Evolutionary conservation across 805 yeast species (phyloP).

Genomic region (Kluyveromyces lactis): DNA sequence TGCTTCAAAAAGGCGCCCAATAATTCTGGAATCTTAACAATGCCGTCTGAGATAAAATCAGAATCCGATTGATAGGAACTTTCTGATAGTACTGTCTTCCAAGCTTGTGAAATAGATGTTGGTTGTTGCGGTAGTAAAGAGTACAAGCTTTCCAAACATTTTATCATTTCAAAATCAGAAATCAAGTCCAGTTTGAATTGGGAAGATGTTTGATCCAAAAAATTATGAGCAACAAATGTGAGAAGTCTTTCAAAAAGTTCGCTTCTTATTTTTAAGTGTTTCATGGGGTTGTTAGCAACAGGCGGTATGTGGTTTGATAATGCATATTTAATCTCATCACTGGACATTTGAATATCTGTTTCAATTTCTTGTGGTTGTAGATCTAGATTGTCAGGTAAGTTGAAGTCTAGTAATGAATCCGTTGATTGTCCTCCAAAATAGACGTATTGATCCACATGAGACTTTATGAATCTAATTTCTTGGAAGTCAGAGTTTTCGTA

Average conservation of each 20-base stretch:
- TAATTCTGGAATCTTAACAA: not conserved
- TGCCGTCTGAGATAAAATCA: not conserved
- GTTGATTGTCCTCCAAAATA: constrained; percentile 41
- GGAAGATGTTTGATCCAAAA: constrained; percentile 30
- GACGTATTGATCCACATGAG: constrained; percentile 80
- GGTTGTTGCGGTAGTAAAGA: constrained; percentile 6
- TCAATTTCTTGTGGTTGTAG: constrained; percentile 40
- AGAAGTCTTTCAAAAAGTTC: constrained; percentile 38
- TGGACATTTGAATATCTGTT: constrained; percentile 41
- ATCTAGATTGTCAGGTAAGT: constrained; percentile 36
- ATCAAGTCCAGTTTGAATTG: constrained; percentile 34
- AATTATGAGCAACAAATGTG: constrained; percentile 38
- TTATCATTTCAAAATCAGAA: constrained; percentile 35
- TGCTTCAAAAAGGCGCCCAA: not conserved
- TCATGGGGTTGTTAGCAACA: constrained; percentile 40
- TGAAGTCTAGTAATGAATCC: constrained; percentile 42
- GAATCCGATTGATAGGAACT: not conserved
- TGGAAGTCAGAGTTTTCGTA: constrained; percentile 17
- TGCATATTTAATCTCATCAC: constrained; percentile 50
- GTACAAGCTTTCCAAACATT: constrained; percentile 43
- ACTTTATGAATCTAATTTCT: constrained; percentile 39
- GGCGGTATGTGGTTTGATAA: constrained; percentile 50
- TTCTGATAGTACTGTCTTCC: constrained; percentile 1
- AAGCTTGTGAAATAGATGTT: constrained; percentile 4
- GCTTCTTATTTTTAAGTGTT: constrained; percentile 44